Evolutionary conservation across 163 green algal genomes (phyloP), one percentile per base, ranked within the genome.

Genomic region (Scenedesmus sp.): DNA sequence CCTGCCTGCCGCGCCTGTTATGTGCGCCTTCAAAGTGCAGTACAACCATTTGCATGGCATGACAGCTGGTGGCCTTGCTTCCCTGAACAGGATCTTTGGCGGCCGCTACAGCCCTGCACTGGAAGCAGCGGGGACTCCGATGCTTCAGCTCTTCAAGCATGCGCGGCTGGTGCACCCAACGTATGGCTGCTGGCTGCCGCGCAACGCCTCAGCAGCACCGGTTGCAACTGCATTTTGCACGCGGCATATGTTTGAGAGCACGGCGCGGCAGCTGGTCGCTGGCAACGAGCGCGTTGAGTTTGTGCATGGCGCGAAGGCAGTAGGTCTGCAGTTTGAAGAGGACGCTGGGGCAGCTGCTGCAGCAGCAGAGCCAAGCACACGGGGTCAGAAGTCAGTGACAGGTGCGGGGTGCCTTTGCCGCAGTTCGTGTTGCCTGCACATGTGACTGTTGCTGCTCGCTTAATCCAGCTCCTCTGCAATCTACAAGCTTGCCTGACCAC

Each of bases 31-130:
- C 4, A 76, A 76, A 16, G 23, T 87, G 59, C 84, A 88, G 84
- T 88, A 88, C 84, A 88, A 76, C 60, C 59, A 56, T 12, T 46
- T 88, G n/a, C 84, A 88, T 59, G 84, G 20, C 23, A 34, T 88
- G 84, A 56, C 59, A n/a, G 84, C n/a, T 59, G 59, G 59, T 13
- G 84, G 84, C 8, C 84, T 88, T 2, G 8, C 26, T 10, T 46
- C 84, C 5, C 15, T 88, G 8, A n/a, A 88, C 16, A 9, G 79
- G n/a, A 88, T 88, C 57, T 88, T 88, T 73, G 59, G 56, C n/a
- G 84, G 84, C n/a, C 23, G 77, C 9, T 60, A 26, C 77, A 34
- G 15, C 15, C 46, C 34, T 34, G 77, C 77, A 10, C 77, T 84
- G 46, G 3, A n/a, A 34, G 77, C 77, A n/a, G 77, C 77, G 62